These are phyloP conservation scores for Podochytrium sp. DNA, from an alignment of 192 early-diverging fungal species.

Conservation along the genomic window DNA sequence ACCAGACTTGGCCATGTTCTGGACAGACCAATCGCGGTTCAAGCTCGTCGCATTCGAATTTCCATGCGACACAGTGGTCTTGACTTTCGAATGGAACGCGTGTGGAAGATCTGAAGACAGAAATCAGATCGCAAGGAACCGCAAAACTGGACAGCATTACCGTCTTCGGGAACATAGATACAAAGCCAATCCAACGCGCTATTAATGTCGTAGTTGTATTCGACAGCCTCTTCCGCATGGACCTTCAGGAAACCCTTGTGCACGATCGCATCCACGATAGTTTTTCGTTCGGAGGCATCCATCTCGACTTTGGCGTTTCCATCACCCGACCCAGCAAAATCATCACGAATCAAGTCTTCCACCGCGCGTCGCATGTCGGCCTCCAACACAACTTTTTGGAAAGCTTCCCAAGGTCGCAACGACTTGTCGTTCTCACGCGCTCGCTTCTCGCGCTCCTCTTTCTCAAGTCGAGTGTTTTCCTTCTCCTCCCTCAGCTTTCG, in stretches of 20 bases:
- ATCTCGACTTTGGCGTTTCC: neutral
- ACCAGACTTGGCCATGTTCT: constrained; percentile 63
- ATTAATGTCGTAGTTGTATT: constrained; percentile 50
- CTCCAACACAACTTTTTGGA: constrained; percentile 73
- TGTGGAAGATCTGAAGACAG: constrained; percentile 11
- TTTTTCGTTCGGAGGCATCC: constrained; percentile 16
- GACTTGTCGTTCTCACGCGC: constrained; percentile 48
- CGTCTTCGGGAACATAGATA: constrained; percentile 90
- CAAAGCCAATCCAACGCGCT: constrained; percentile 84
- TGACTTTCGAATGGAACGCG: constrained; percentile 7
- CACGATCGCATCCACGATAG: constrained; percentile 39
- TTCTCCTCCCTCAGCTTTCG: constrained; percentile 40
- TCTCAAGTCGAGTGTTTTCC: constrained; percentile 36
- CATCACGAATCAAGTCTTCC: constrained; percentile 67
- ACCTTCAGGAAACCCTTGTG: constrained; percentile 71
- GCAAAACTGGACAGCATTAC: constrained; percentile 38
- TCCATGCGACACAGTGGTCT: neutral
- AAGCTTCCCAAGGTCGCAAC: constrained; percentile 57
- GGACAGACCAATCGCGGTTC: constrained; percentile 63
- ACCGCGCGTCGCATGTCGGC: constrained; percentile 58
- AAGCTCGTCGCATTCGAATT: constrained; percentile 33
- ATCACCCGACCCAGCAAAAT: neutral
- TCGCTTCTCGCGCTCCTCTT: constrained; percentile 37
- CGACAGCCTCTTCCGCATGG: constrained; percentile 78
- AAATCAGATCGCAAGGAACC: neutral